phyloP scores from a whole-genome alignment of 2,329 filamentous ascomycete species.

The Pochonia chlamydosporia region DNA sequence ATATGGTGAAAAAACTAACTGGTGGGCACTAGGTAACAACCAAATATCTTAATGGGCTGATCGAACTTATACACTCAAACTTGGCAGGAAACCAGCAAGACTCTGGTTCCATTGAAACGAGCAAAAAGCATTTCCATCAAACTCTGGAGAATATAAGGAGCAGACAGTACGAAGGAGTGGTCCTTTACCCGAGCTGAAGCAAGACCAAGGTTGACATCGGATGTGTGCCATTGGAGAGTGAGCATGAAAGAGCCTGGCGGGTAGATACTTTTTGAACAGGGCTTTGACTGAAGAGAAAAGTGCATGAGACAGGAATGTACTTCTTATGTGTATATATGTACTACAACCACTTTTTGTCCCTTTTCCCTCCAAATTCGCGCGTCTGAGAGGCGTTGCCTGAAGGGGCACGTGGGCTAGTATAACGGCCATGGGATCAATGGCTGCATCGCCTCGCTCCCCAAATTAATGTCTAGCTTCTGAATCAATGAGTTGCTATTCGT shows the following conservation, averaged over 20 bases:
- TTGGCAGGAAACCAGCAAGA: slow-evolving; percentile 79
- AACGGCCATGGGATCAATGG: too few relatives aligned
- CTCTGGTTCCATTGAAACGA: slow-evolving; percentile 76
- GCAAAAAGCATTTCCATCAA: slow-evolving; percentile 88
- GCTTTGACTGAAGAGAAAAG: slow-evolving; percentile 1
- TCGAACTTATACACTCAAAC: slow-evolving; percentile 97
- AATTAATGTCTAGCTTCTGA: too few relatives aligned
- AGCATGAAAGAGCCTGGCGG: background rate
- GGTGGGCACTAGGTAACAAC: slow-evolving; percentile 61
- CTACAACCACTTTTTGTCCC: background rate
- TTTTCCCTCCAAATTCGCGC: background rate
- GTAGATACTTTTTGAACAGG: slow-evolving; percentile 1
- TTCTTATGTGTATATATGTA: slow-evolving; percentile 6
- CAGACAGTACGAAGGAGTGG: slow-evolving; percentile 87
- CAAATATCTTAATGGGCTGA: slow-evolving; percentile 95
- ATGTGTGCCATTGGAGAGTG: background rate
- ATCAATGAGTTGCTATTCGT: too few relatives aligned
- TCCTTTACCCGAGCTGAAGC: slow-evolving; percentile 54
- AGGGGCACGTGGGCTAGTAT: too few relatives aligned
- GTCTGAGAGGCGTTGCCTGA: too few relatives aligned
- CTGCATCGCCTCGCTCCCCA: too few relatives aligned
- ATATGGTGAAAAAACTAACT: slow-evolving; percentile 11
- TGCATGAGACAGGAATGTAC: slow-evolving; percentile 8
- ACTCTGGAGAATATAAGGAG: slow-evolving; percentile 91
- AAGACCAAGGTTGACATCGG: background rate